phyloP scores from a whole-genome alignment of 345 rosid genomes.

The Gossypium mustelinum region DNA sequence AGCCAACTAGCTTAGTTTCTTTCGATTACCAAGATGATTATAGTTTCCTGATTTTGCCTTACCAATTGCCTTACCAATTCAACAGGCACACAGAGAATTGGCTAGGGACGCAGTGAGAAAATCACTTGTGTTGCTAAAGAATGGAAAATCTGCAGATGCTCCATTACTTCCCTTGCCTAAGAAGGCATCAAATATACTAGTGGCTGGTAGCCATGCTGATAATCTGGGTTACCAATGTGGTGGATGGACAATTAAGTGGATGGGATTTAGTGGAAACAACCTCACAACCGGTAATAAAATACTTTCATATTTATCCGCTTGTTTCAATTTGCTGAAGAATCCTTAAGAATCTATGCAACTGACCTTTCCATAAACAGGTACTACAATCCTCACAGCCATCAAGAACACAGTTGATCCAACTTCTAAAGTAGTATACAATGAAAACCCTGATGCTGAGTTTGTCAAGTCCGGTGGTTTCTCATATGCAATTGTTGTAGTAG shows the following conservation, averaged over 20 bases:
- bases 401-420: conserved; percentile 43
- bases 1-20: neutral
- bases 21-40: neutral
- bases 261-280: conserved; percentile 47
- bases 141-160: conserved; percentile 32
- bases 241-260: conserved; percentile 67
- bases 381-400: conserved; percentile 52
- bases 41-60: neutral
- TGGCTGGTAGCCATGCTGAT: conserved; percentile 56
- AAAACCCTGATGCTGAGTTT: conserved; percentile 48
- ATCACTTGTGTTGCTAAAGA: conserved; percentile 60
- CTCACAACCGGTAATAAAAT: conserved; percentile 40
- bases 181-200: conserved; percentile 52
- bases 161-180: conserved; percentile 60
- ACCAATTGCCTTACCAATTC: neutral
- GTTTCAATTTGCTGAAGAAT: neutral
- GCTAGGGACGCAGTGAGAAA: conserved; percentile 69
- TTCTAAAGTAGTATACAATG: conserved; percentile 43
- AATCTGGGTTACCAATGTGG: conserved; percentile 66
- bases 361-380: conserved; percentile 29
- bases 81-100: conserved; percentile 56
- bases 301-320: neutral
- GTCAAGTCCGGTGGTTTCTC: conserved; percentile 52
- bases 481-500: conserved; percentile 61
- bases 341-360: neutral